A percentile compares a stretch with the other conserved stretches of the same genome.
These are phyloP conservation scores for Macrolepiota fuliginosa DNA, from an alignment of 768 basidiomycete species.

Conservation along the genomic window DNA sequence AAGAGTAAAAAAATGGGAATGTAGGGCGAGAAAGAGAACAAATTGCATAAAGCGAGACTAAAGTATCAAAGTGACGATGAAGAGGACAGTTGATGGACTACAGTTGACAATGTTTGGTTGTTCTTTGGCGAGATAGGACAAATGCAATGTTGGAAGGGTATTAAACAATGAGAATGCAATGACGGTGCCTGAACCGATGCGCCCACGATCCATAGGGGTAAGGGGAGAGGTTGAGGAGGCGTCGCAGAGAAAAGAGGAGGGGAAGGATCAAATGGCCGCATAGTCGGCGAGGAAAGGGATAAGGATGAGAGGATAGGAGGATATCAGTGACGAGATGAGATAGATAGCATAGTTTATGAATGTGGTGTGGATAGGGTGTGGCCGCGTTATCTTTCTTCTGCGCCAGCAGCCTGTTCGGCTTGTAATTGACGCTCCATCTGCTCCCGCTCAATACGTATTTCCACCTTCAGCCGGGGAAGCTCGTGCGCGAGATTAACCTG, in stretches of 20 bases:
- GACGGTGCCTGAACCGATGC: background rate
- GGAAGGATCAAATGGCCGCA: background rate
- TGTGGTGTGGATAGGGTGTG: background rate
- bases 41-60: conserved; percentile 13
- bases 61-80: conserved; percentile 11
- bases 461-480: conserved; percentile 56
- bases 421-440: conserved; percentile 25
- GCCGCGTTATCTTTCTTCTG: conserved; percentile 10
- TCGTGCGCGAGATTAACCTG: conserved; percentile 60
- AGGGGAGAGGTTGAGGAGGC: conserved; percentile 10
- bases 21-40: background rate
- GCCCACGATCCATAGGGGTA: conserved; percentile 6
- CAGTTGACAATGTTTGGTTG: conserved; percentile 11
- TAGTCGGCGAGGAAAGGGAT: background rate
- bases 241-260: conserved; percentile 9
- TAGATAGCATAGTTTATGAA: conserved; percentile 12
- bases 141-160: conserved; percentile 7
- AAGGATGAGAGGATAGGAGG: conserved; percentile 7
- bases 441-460: conserved; percentile 43
- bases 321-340: conserved; percentile 9
- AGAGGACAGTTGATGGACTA: conserved; percentile 11
- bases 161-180: conserved; percentile 4
- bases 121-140: conserved; percentile 11
- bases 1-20: conserved; percentile 1
- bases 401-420: conserved; percentile 8